Conservation (phyloP, 164 flowering plant genomes). For the Hamamelis virginiana region DNA sequence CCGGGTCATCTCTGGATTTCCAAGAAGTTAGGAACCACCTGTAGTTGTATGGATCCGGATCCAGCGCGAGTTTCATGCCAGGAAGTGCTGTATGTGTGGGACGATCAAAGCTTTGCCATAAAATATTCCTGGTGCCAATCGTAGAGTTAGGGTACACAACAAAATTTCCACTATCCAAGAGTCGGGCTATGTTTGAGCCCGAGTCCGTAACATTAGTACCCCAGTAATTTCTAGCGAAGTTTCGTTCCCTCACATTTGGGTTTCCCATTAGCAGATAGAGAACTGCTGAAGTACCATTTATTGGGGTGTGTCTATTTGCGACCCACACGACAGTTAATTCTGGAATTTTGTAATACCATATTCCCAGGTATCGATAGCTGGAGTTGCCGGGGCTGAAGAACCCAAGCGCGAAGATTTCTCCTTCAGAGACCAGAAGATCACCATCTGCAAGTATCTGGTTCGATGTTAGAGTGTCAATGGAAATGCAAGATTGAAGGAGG, state of each 20-base stretch:
- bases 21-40: slow-evolving; percentile 28
- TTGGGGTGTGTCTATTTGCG: slow-evolving; percentile 48
- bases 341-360: slow-evolving; percentile 39
- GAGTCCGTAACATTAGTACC: no score
- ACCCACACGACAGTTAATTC: slow-evolving; percentile 46
- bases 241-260: no score
- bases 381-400: slow-evolving; percentile 45
- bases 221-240: no score
- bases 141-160: slow-evolving; percentile 21
- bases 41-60: slow-evolving; percentile 30
- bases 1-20: slow-evolving; percentile 20
- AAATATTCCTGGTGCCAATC: no score
- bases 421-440: slow-evolving; percentile 29
- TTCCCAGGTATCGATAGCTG: slow-evolving; percentile 35
- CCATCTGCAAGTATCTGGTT: slow-evolving; percentile 17
- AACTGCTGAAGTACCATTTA: slow-evolving; percentile 36
- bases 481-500: neutral
- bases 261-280: no score
- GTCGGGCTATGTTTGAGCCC: slow-evolving; percentile 26
- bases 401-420: slow-evolving; percentile 34
- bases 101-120: slow-evolving; percentile 64
- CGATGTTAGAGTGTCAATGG: slow-evolving; percentile 15
- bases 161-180: slow-evolving; percentile 53
- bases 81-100: slow-evolving; percentile 41
- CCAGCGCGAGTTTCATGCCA: slow-evolving; percentile 45